Base-by-base conservation (phyloP, 495 filamentous ascomycete genomes). In the Tuber melanosporum region DNA sequence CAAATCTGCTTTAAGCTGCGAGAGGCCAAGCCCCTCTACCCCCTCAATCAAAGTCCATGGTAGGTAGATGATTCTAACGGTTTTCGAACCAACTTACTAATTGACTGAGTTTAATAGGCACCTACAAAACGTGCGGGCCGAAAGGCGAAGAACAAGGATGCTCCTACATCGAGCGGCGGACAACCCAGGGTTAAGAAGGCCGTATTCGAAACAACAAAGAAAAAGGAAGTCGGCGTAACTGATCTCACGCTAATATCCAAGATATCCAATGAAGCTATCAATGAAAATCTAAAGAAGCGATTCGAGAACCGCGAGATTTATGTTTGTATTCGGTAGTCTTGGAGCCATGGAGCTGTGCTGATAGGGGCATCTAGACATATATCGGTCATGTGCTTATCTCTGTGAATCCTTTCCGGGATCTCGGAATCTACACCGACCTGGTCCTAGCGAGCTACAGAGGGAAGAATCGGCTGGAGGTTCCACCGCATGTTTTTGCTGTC, bases 341-440 rank as follows among this genome's bases (percentile, higher is more conserved):
- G 8, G 70, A 71, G 79, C 84, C n/a, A 26, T 79, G 70, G 74
- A 77, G 52, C 52, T 70, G 71, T 47, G 69, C 79, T 79, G 52
- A 82, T 76, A 81, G 74, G 81, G 22, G 75, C 7, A 80, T 71
- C 77, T 79, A 93, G 91, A 99, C 96, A 75, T 99, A 99, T 87
- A 99, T 99, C 83, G 96, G 96, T 85, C 95, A 98, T 93, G 96
- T 99, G 85, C 85, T 99, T 88, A 96, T 99, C 79, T 98, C 96
- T 43, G 96, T 99, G 85, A 99, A 99, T 86, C 96, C 96, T 70
- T 99, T 99, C 85, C 91, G 92, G 83, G 96, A 99, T 83, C 88
- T 99, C 88, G 96, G 95, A 74, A 98, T 99, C 85, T 99, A 99
- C 86, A 98, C 94, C 80, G 95, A 98, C 77, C 86, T 89, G 77